Conservation (phyloP, 2,329 filamentous ascomycete species). For the Phaeophleospora eucalypticola region DNA sequence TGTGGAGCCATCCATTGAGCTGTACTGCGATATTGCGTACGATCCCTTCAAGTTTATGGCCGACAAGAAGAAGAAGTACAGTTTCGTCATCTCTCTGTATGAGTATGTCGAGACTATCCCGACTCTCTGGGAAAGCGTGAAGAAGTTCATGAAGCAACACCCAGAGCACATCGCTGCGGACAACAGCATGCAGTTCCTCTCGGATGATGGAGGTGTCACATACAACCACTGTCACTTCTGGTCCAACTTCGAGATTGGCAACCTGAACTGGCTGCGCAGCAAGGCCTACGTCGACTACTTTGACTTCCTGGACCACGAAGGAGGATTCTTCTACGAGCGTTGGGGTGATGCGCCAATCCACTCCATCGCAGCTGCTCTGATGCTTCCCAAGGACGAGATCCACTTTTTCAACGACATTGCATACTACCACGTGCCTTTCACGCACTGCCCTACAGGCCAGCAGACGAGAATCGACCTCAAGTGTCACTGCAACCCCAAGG, state of each 20-base stretch:
- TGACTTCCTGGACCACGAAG: conserved; percentile 77
- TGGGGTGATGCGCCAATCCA: conserved; percentile 98
- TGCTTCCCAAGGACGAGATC: conserved; percentile 88
- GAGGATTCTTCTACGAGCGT: conserved; percentile 97
- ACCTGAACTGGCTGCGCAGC: conserved; percentile 87
- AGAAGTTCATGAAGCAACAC: conserved; percentile 87
- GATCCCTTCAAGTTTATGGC: conserved; percentile 97
- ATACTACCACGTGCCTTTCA: conserved; percentile 97
- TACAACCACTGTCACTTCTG: conserved; percentile 99
- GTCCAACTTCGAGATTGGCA: conserved; percentile 98
- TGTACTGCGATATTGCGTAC: conserved; percentile 92
- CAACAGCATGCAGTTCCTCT: conserved; percentile 88
- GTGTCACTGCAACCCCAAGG: conserved; percentile 90
- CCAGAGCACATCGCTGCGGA: conserved; percentile 80
- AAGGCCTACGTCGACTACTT: conserved; percentile 89
- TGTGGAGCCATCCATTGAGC: conserved; percentile 92
- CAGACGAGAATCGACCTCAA: conserved; percentile 76
- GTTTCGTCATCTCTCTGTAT: conserved; percentile 90
- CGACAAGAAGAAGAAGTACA: conserved; percentile 97
- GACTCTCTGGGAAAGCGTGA: conserved; percentile 90
- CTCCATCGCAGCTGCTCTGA: conserved; percentile 85
- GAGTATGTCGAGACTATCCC: conserved; percentile 96
- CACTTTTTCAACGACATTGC: conserved; percentile 99
- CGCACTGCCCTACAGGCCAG: conserved; percentile 91
- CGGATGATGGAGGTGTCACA: conserved; percentile 81